These are phyloP conservation scores for Arthroderma uncinatum DNA, from an alignment of 2,329 filamentous ascomycete species.

Conservation along the genomic window DNA sequence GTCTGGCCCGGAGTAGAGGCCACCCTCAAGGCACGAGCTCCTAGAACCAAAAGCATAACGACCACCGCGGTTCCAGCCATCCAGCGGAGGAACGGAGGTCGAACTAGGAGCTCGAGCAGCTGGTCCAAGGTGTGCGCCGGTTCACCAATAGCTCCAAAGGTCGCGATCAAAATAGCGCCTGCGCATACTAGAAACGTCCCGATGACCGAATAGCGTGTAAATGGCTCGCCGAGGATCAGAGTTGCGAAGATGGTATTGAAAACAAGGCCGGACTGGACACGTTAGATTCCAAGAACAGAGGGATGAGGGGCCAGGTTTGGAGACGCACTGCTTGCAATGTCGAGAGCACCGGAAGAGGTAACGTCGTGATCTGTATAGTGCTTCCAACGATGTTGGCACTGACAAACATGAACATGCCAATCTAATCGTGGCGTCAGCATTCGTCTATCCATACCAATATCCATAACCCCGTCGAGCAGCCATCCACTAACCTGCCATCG, in stretches of 20 bases:
- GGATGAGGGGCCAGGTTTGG: too few species aligned
- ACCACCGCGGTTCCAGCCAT: constrained; percentile 69
- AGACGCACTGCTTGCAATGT: constrained; percentile 66
- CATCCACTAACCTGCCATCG: constrained; percentile 62
- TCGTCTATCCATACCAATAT: not conserved
- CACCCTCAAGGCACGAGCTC: constrained; percentile 39
- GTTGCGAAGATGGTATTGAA: constrained; percentile 98
- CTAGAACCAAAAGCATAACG: constrained; percentile 55
- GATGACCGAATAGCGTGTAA: constrained; percentile 83
- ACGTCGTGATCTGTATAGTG: constrained; percentile 91
- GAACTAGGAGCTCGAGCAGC: constrained; percentile 61
- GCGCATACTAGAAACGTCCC: constrained; percentile 79
- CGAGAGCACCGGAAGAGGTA: constrained; percentile 86
- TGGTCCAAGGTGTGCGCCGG: constrained; percentile 81
- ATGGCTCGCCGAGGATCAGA: constrained; percentile 81
- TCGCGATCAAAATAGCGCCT: constrained; percentile 83
- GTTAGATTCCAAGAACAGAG: constrained; percentile 6
- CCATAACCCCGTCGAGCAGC: too few species aligned
- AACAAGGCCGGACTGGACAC: constrained; percentile 63
- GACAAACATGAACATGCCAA: constrained; percentile 96
- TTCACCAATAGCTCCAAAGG: constrained; percentile 87
- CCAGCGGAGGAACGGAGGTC: constrained; percentile 73
- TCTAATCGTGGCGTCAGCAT: constrained; percentile 21
- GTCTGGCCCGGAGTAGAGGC: constrained; percentile 24
- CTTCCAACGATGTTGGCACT: constrained; percentile 88